A percentile compares a stretch with the other conserved stretches of the same genome.
Evolutionary conservation across 1,284 basidiomycete species (phyloP).

Genomic region (Ceraceosorus guamensis): DNA sequence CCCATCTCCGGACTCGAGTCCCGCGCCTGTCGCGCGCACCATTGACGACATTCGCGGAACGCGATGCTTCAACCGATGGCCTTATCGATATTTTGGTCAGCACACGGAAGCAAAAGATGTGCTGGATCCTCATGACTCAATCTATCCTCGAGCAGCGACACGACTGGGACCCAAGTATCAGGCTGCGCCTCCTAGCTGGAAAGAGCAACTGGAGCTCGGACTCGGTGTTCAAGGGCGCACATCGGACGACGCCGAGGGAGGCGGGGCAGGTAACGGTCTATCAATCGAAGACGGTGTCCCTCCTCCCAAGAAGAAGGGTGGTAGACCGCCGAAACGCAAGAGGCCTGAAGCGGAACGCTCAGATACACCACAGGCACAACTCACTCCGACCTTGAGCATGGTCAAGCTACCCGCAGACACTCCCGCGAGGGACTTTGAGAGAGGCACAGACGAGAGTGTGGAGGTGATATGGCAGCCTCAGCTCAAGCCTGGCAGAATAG

Average conservation of each 20-base stretch:
- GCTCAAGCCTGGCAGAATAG: neutral
- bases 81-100: conserved; percentile 88
- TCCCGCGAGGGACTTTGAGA: conserved; percentile 50
- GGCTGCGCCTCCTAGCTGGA: conserved; percentile 51
- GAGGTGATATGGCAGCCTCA: conserved; percentile 54
- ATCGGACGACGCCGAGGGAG: conserved; percentile 14
- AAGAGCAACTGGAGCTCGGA: conserved; percentile 31
- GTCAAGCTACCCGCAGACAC: neutral
- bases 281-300: conserved; percentile 2
- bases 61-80: conserved; percentile 83
- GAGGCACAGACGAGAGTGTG: conserved; percentile 67
- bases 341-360: conserved; percentile 3
- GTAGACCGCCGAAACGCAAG: conserved; percentile 6
- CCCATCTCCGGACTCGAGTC: conserved; percentile 16
- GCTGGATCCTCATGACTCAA: conserved; percentile 81
- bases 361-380: conserved; percentile 14
- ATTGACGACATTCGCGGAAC: conserved; percentile 51
- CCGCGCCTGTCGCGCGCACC: conserved; percentile 20
- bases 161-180: conserved; percentile 82
- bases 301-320: neutral
- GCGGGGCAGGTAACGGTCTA: conserved; percentile 11
- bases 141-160: conserved; percentile 82
- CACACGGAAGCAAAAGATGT: conserved; percentile 65
- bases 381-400: conserved; percentile 34
- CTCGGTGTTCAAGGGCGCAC: conserved; percentile 17